Conservation (phyloP, 2,329 filamentous ascomycete species). For the Fragosphaeria purpurea region DNA sequence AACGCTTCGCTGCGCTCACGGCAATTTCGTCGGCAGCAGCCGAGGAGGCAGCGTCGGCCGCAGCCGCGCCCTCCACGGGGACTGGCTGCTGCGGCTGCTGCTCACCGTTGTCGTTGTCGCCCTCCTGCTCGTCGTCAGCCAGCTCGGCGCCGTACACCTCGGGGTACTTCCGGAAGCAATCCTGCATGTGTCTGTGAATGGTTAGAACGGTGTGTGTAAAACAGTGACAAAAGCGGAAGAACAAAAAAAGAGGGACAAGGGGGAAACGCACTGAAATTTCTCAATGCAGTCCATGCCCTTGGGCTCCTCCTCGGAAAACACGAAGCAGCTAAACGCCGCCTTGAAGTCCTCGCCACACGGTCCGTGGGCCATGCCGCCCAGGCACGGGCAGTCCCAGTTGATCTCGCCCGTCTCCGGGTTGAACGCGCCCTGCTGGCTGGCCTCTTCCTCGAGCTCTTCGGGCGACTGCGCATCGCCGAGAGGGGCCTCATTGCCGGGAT, state of each 20-base stretch:
- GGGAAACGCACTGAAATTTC: constrained; percentile 73
- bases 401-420: constrained; percentile 98
- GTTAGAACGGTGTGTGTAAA: constrained; percentile 6
- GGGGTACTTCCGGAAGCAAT: constrained; percentile 87
- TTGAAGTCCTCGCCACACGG: constrained; percentile 95
- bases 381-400: constrained; percentile 98
- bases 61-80: constrained; percentile 19
- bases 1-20: constrained; percentile 5
- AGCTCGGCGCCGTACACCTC: constrained; percentile 88
- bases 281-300: constrained; percentile 98
- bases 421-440: constrained; percentile 81
- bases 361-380: constrained; percentile 93
- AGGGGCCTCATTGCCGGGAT: too few relatives aligned
- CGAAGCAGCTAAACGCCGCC: constrained; percentile 94
- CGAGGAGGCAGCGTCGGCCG: constrained; percentile 14
- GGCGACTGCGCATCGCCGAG: constrained; percentile 24
- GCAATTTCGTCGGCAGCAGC: constrained; percentile 6
- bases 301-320: constrained; percentile 87
- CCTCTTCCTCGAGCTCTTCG: constrained; percentile 64
- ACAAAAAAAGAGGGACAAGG: not conserved
- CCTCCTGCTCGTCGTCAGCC: constrained; percentile 56
- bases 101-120: constrained; percentile 10
- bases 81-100: constrained; percentile 12
- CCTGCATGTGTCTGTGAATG: constrained; percentile 73
- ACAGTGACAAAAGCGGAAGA: too few relatives aligned